These are phyloP conservation scores for Fusarium liriodendri DNA, from an alignment of 2,329 filamentous ascomycete genomes.

Conservation along the genomic window DNA sequence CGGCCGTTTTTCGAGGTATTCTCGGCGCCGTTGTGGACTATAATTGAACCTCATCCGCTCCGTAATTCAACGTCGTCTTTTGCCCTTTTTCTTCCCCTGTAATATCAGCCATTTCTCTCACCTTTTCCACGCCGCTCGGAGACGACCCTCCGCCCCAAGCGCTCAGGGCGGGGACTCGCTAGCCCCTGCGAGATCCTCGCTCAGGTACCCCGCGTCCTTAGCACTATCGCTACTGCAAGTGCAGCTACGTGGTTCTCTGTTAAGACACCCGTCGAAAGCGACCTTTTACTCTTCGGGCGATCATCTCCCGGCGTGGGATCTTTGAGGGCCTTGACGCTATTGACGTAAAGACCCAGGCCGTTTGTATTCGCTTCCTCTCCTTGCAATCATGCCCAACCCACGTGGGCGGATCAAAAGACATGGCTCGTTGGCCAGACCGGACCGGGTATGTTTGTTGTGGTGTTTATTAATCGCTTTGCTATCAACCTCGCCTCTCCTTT, in stretches of 20 bases:
- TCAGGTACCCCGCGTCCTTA: constrained; percentile 1
- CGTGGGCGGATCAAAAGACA: constrained; percentile 15
- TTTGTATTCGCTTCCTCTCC: constrained; percentile 2
- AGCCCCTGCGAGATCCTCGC: background rate
- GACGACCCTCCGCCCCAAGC: constrained; percentile 11
- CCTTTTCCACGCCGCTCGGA: constrained; percentile 4
- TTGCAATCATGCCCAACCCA: constrained; percentile 17
- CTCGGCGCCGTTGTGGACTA: constrained; percentile 24
- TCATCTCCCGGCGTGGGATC: constrained; percentile 2
- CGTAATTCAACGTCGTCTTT: constrained; percentile 5
- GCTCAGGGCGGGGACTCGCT: constrained; percentile 10
- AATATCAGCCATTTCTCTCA: background rate
- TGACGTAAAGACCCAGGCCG: background rate
- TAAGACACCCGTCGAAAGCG: constrained; percentile 5
- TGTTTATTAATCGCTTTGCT: constrained; percentile 14
- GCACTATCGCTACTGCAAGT: constrained; percentile 23
- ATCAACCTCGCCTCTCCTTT: constrained; percentile 4
- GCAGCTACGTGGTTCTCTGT: constrained; percentile 13
- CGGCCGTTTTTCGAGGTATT: constrained; percentile 21
- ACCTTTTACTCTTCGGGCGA: background rate
- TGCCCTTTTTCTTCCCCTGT: background rate
- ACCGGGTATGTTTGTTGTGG: background rate
- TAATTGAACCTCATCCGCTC: constrained; percentile 35
- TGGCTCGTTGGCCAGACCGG: constrained; percentile 12
- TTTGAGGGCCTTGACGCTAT: constrained; percentile 4